These are phyloP conservation scores for Fusarium duplospermum DNA, from an alignment of 2,329 filamentous ascomycete species.

Conservation along the genomic window DNA sequence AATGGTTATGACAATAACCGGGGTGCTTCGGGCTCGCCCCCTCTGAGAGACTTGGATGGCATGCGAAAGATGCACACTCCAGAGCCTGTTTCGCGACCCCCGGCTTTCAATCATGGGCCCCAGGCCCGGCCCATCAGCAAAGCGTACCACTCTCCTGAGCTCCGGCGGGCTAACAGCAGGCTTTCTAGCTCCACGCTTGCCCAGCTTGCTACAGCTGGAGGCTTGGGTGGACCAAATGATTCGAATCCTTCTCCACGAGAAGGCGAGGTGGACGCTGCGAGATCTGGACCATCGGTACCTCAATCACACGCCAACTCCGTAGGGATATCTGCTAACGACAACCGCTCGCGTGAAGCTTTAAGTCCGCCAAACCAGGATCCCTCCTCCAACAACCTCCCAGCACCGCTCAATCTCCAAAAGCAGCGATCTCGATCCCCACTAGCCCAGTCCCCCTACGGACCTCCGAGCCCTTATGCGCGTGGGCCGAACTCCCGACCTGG, in stretches of 20 bases:
- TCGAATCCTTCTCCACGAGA: conserved; percentile 45
- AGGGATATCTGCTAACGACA: conserved; percentile 66
- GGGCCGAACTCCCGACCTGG: conserved; percentile 48
- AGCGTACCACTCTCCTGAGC: conserved; percentile 80
- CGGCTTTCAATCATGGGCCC: conserved; percentile 81
- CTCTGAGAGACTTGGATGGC: conserved; percentile 64
- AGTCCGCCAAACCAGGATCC: conserved; percentile 52
- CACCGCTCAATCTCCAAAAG: conserved; percentile 54
- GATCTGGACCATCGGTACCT: conserved; percentile 62
- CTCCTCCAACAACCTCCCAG: conserved; percentile 52
- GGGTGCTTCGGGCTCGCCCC: conserved; percentile 48
- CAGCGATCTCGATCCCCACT: conserved; percentile 60
- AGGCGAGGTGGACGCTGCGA: conserved; percentile 48
- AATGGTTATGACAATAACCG: conserved; percentile 68
- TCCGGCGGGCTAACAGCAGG: conserved; percentile 83
- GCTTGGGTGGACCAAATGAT: conserved; percentile 57
- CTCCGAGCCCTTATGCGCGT: conserved; percentile 48
- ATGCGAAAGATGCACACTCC: conserved; percentile 72
- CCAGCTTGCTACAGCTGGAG: conserved; percentile 80
- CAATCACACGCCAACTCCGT: conserved; percentile 61
- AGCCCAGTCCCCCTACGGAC: conserved; percentile 50
- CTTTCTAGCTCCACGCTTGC: conserved; percentile 85
- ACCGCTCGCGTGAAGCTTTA: conserved; percentile 65
- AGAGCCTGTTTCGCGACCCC: conserved; percentile 81
- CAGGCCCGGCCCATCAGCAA: conserved; percentile 74